Base-by-base conservation (phyloP, 1,284 basidiomycete species). In the Mycosarcoma mackinlayi region DNA sequence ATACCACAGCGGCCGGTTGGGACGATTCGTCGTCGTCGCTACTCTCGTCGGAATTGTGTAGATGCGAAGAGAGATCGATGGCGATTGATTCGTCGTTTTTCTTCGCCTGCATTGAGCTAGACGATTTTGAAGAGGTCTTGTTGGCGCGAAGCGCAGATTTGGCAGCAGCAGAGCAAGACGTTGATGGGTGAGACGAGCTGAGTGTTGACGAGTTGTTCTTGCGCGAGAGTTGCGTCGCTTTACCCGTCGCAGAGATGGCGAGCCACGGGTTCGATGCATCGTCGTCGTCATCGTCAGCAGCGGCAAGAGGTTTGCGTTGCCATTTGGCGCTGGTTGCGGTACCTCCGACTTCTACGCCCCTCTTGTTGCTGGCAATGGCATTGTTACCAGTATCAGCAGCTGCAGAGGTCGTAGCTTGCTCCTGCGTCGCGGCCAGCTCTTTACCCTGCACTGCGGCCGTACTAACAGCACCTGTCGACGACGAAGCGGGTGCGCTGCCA, bases 251-350 rank as follows among this genome's bases (percentile, higher is more conserved):
- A 5, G 46, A 34, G 24, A 58, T 38, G 6, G 27, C 38, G 3
- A 78, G 51, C 76, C 76, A 78, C 0, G 76, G 76, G 35, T 79
- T 79, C 16, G 52, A 37, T 1, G 16, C 31, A 13, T 64, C 49
- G 13, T 57, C 56, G 21, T 49, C 59, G 5, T 45, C 45, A 9
- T 40, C 27, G 1, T 14, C 27, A 35, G 19, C 28, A 6, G 44
- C 10, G 9, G 23, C 24, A 28, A 44, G 7, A 16, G 52, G 27
- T 35, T 50, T 54, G 39, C 19, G 28, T 1, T 16, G 19, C 6
- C 46, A 14, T 23, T 58, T 62, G 44, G 40, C 23, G 40, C 28
- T n/a, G 11, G 46, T 60, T 2, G 57, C 40, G 16, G 35, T n/a
- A 0, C 57, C 57, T 5, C 57, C 61, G 13, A 65, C 44, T 16